Conservation (phyloP, 768 basidiomycete species). For the Dacryopinax primogenitus region DNA sequence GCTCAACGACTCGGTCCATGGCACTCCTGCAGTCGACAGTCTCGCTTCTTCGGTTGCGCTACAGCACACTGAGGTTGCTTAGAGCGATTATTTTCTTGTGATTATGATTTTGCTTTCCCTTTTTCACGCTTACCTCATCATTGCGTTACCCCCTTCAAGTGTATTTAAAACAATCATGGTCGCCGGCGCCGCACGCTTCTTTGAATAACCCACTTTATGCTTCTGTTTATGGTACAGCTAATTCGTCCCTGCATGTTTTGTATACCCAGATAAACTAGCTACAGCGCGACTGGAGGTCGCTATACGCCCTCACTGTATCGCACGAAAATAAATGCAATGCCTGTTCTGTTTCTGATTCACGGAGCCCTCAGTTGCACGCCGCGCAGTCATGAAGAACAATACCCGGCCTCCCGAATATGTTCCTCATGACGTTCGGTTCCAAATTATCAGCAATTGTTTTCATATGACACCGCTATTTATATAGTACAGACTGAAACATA, state of each 20-base stretch:
- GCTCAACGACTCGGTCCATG: conserved; percentile 4
- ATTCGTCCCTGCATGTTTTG: not conserved
- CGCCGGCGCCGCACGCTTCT: conserved; percentile 7
- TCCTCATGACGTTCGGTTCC: not conserved
- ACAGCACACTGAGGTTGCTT: not conserved
- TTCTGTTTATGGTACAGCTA: conserved; percentile 4
- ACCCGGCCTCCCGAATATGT: no score
- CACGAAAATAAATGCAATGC: not conserved
- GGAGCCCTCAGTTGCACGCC: not conserved
- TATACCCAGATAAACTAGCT: conserved; percentile 1
- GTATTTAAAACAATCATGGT: conserved; percentile 6
- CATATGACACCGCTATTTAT: not conserved
- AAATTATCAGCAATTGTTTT: not conserved
- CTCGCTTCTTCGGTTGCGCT: not conserved
- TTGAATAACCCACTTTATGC: conserved; percentile 6
- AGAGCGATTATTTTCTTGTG: not conserved
- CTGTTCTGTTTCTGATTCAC: not conserved
- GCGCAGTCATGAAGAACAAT: not conserved
- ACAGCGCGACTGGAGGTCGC: not conserved
- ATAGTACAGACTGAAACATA: not conserved
- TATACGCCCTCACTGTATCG: not conserved
- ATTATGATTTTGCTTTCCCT: no score
- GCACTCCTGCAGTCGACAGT: not conserved
- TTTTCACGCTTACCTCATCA: not conserved
- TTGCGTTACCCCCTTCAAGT: conserved; percentile 1